Evolutionary conservation across 495 filamentous ascomycete species (phyloP).

Genomic region (Hyaloscypha finlandica): DNA sequence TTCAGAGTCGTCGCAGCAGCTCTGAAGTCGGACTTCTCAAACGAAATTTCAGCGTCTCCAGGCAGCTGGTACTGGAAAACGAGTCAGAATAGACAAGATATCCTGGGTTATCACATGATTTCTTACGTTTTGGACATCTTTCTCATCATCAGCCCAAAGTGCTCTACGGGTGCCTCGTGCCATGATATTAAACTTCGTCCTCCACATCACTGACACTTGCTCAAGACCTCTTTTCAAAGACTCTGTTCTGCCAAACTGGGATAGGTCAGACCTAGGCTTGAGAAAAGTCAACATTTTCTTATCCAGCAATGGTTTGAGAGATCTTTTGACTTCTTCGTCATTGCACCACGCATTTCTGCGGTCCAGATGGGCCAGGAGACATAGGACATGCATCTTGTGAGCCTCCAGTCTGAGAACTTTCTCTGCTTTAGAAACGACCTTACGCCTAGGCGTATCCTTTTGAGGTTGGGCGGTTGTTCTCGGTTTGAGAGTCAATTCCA

Average conservation of each 20-base stretch:
- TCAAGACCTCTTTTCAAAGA: constrained; percentile 78
- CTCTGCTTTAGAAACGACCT: constrained; percentile 62
- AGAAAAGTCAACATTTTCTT: constrained; percentile 62
- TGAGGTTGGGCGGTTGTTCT: constrained; percentile 29
- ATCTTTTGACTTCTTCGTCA: constrained; percentile 61
- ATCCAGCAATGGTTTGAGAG: constrained; percentile 60
- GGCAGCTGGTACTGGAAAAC: constrained; percentile 50
- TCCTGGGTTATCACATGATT: constrained; percentile 3
- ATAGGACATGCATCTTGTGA: constrained; percentile 86
- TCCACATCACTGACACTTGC: constrained; percentile 67
- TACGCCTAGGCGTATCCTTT: constrained; percentile 30
- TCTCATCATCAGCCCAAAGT: constrained; percentile 68
- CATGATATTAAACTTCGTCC: constrained; percentile 65
- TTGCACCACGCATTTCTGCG: constrained; percentile 89
- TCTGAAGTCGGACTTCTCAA: constrained; percentile 70
- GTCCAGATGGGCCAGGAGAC: constrained; percentile 73
- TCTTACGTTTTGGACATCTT: constrained; percentile 58
- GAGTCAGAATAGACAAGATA: neutral
- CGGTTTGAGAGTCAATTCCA: constrained; percentile 31
- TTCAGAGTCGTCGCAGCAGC: constrained; percentile 61
- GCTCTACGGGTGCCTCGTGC: constrained; percentile 68
- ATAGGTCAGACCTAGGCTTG: constrained; percentile 60
- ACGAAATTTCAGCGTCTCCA: constrained; percentile 50
- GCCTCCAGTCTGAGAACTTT: constrained; percentile 70
- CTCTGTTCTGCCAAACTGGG: constrained; percentile 69